These are phyloP conservation scores for Uronychia binucleata DNA, from an alignment of 73 alveolate genomes.

Conservation along the genomic window DNA sequence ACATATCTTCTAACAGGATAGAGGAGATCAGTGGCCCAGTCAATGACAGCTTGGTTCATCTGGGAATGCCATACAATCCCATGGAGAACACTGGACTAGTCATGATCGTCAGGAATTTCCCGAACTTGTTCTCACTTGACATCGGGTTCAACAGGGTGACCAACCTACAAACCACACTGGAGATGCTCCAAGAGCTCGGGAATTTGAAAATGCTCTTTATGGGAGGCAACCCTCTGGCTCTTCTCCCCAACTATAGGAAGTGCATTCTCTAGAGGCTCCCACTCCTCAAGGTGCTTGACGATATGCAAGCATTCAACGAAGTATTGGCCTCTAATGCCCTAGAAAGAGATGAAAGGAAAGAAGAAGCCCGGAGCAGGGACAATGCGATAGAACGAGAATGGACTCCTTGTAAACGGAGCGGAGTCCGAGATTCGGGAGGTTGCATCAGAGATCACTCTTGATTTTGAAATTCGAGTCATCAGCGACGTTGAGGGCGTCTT, in stretches of 20 bases:
- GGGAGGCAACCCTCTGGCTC: conserved; percentile 36
- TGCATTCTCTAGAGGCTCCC: background rate
- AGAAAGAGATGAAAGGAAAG: conserved; percentile 14
- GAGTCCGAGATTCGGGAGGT: conserved; percentile 7
- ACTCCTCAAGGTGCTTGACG: conserved; percentile 26
- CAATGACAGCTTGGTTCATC: conserved; percentile 3
- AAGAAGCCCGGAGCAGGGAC: conserved; percentile 14
- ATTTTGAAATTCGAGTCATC: conserved; percentile 32
- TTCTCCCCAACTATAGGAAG: conserved; percentile 31
- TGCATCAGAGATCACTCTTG: conserved; percentile 19
- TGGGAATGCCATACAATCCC: conserved; percentile 25
- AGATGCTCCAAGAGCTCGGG: background rate
- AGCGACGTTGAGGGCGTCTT: conserved; percentile 35
- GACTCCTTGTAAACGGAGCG: background rate
- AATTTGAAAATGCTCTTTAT: conserved; percentile 34
- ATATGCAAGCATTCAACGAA: conserved; percentile 28
- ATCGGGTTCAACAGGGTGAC: conserved; percentile 20
- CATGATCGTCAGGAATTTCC: conserved; percentile 8
- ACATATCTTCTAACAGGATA: conserved; percentile 23
- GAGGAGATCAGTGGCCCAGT: background rate
- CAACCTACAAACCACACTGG: background rate
- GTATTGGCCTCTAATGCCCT: conserved; percentile 7
- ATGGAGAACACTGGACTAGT: background rate
- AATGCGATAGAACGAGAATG: background rate
- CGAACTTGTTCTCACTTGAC: conserved; percentile 34